phyloP scores from a whole-genome alignment of 2,329 filamentous ascomycete genomes.

The Clonostachys sp. region DNA sequence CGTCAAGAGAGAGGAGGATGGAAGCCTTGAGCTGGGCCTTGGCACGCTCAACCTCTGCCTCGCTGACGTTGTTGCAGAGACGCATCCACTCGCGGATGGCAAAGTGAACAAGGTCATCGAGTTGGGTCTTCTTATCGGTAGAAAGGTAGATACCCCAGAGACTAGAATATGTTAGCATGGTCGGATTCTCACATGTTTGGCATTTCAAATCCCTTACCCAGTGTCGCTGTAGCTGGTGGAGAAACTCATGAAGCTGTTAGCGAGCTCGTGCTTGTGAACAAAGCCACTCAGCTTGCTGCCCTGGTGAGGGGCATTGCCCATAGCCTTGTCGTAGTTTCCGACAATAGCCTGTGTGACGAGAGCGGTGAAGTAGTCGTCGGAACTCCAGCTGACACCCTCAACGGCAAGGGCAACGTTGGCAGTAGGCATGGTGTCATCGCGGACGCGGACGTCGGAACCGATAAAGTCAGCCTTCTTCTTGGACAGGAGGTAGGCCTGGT shows the following conservation, averaged over 20 bases:
- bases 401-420: slow-evolving; percentile 98
- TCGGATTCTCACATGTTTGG: neutral
- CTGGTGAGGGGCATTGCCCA: slow-evolving; percentile 95
- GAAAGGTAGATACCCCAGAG: slow-evolving; percentile 99
- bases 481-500: slow-evolving; percentile 68
- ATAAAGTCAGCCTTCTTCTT: slow-evolving; percentile 93
- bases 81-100: slow-evolving; percentile 97
- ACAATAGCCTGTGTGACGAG: slow-evolving; percentile 97
- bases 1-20: slow-evolving; percentile 93
- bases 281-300: slow-evolving; percentile 97
- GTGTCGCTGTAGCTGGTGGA: slow-evolving; percentile 99
- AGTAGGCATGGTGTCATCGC: slow-evolving; percentile 92
- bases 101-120: slow-evolving; percentile 98
- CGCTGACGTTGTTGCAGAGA: slow-evolving; percentile 80
- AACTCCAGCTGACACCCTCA: slow-evolving; percentile 99
- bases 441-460: slow-evolving; percentile 90
- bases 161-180: slow-evolving; percentile 43
- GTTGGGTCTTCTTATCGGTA: slow-evolving; percentile 77
- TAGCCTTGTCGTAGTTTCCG: slow-evolving; percentile 98
- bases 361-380: slow-evolving; percentile 97
- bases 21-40: slow-evolving; percentile 99
- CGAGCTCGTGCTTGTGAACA: slow-evolving; percentile 89
- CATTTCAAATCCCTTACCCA: slow-evolving; percentile 60
- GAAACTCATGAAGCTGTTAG: slow-evolving; percentile 99
- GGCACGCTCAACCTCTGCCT: slow-evolving; percentile 93